These are phyloP conservation scores for Chondrus crispus DNA, from an alignment of 23 red algal genomes.

Conservation along the genomic window DNA sequence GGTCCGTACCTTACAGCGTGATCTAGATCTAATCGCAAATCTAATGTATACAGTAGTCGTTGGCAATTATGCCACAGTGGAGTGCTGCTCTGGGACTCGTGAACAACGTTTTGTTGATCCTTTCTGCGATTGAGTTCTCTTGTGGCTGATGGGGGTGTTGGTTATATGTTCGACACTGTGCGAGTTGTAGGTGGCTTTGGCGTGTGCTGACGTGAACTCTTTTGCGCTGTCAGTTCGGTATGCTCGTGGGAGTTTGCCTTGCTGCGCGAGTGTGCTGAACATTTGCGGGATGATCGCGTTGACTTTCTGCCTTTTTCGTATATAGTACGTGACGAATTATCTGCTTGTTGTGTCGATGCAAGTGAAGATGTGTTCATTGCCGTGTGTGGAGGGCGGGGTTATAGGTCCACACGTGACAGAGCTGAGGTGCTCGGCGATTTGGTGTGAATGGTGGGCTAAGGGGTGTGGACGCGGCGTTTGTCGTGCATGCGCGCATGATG, in stretches of 20 bases:
- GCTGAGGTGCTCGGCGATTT: not conserved
- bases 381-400: not conserved
- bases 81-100: not conserved
- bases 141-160: not conserved
- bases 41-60: no score
- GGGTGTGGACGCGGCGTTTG: not conserved
- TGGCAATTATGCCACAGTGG: no score
- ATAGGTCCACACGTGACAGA: conserved; percentile 24
- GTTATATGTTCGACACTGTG: not conserved
- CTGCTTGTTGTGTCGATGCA: not conserved
- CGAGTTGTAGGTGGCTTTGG: not conserved
- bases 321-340: not conserved
- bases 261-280: no score
- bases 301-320: not conserved
- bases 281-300: not conserved
- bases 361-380: conserved; percentile 8
- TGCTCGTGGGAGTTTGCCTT: not conserved
- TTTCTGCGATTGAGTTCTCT: not conserved
- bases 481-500: not conserved
- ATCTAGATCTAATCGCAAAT: no score
- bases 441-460: not conserved
- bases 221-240: not conserved
- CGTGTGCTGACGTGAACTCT: not conserved
- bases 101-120: not conserved
- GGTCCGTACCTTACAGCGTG: no score